These are phyloP conservation scores for Starmerella potacharoeniae DNA, from an alignment of 805 yeast genomes.

Conservation along the genomic window DNA sequence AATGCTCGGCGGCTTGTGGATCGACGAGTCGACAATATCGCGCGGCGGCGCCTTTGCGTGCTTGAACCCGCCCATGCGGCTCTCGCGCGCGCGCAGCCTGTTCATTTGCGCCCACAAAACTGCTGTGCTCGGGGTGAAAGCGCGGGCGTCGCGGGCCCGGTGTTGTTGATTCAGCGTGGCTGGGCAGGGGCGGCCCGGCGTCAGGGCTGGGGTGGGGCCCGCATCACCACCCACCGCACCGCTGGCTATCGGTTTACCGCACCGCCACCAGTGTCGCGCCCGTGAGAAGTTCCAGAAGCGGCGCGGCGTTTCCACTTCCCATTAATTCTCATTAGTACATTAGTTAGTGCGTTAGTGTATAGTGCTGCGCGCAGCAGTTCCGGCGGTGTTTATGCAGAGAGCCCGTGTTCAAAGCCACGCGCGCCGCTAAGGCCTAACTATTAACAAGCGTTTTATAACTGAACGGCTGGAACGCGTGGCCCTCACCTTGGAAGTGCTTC, in stretches of 20 bases:
- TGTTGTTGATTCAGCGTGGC: constrained; percentile 3
- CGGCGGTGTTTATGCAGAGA: too few relatives aligned
- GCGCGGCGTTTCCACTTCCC: too few relatives aligned
- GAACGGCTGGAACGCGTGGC: constrained; percentile 78
- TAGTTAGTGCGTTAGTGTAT: too few relatives aligned
- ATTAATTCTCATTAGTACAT: too few relatives aligned
- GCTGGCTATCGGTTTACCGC: too few relatives aligned
- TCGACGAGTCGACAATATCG: constrained; percentile 43
- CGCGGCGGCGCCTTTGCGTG: not conserved
- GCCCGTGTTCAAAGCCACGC: too few relatives aligned
- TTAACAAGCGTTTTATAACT: constrained; percentile 34
- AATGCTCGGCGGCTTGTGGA: constrained; percentile 32
- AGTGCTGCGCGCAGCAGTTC: too few relatives aligned
- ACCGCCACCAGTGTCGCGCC: too few relatives aligned
- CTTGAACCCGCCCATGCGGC: constrained; percentile 4
- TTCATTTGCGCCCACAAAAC: not conserved
- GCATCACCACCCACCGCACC: too few relatives aligned
- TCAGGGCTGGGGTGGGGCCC: not conserved
- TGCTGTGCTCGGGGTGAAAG: not conserved
- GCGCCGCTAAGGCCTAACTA: not conserved
- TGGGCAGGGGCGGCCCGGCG: not conserved
- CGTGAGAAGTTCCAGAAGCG: too few relatives aligned
- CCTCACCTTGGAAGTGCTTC: constrained; percentile 95
- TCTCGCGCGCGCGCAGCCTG: constrained; percentile 5
- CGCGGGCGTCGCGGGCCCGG: not conserved